Evolutionary conservation across 306 rosid species (phyloP).

Genomic region (Prunus armeniaca): DNA sequence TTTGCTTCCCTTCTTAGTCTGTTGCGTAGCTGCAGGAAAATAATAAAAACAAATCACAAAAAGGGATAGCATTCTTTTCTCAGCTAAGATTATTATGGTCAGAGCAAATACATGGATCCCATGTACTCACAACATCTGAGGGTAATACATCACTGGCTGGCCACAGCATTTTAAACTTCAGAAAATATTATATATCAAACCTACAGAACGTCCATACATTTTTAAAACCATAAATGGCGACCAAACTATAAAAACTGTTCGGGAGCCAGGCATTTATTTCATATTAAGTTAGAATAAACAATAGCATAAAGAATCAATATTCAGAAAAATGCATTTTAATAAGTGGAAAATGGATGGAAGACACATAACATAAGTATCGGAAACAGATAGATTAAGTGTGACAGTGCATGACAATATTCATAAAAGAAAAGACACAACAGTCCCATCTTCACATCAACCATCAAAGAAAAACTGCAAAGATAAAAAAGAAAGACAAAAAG

Average conservation of each 20-base stretch:
- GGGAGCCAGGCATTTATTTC: too few species aligned
- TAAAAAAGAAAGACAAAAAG: not conserved
- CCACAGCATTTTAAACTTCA: too few species aligned
- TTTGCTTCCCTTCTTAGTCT: constrained; percentile 56
- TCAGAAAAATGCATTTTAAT: not conserved
- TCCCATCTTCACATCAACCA: not conserved
- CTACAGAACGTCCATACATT: too few species aligned
- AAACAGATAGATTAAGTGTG: not conserved
- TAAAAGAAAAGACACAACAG: not conserved
- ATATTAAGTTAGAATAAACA: too few species aligned
- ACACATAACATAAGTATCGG: not conserved
- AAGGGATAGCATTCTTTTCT: not conserved
- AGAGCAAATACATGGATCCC: too few species aligned
- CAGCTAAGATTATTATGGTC: not conserved
- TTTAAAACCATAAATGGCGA: too few species aligned
- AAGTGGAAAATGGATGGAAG: not conserved
- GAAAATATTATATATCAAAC: too few species aligned
- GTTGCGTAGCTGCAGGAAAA: constrained; percentile 45
- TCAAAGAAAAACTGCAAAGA: not conserved
- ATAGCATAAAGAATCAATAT: not conserved
- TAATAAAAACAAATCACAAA: not conserved
- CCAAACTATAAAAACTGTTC: too few species aligned
- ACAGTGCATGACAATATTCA: not conserved
- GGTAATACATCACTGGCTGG: too few species aligned
- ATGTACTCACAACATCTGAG: too few species aligned